Base-by-base conservation (phyloP, 108 stramenopile species). In the Nitzschia sp. region DNA sequence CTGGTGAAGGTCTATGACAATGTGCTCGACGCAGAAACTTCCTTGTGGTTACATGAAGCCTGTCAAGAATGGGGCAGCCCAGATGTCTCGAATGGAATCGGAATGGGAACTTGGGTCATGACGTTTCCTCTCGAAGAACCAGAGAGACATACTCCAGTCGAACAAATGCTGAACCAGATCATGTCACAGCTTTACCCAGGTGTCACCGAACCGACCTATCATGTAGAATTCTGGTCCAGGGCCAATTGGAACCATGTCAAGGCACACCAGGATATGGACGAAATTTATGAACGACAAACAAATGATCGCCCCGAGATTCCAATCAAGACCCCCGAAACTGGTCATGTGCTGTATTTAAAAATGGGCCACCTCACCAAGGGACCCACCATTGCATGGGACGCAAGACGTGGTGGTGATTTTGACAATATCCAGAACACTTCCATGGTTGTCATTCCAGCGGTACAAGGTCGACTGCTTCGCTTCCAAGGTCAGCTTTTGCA, bases 181-280 rank as follows among this genome's bases (percentile, higher is more conserved):
- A 7, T 67, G 29, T 53, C 34, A 39, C 37, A 67, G 37, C 11
- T 67, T 40, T 54, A 38, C 12, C 52, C 52, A 6, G 38, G 7
- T 40, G 53, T 19, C 3, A 51, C 19, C 26, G 24, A 64, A 0
- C 42, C 46, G 22, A 41, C 21, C 14, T 67, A 67, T 39, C 48
- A 51, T 34, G 83, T 86, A 24, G 86, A 86, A 44, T 86, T 83
- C 57, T 86, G 86, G 86, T 73, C 77, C 7, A 70, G 86, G 14
- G 67, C 71, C 17, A 76, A 83, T 57, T 86, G 83, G 83, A 63
- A 74, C 12, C 80, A 77, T 57, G 82, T 82, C 19, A 74, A 80
- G 52, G 80, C 80, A 15, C 86, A 86, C 48, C 73, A 80, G n/a
- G 86, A 86, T 72, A 81, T 86, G 20, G 86, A 86, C 64, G 86